Base-by-base conservation (phyloP, 805 yeast genomes). In the Saccharomycopsis sp. region DNA sequence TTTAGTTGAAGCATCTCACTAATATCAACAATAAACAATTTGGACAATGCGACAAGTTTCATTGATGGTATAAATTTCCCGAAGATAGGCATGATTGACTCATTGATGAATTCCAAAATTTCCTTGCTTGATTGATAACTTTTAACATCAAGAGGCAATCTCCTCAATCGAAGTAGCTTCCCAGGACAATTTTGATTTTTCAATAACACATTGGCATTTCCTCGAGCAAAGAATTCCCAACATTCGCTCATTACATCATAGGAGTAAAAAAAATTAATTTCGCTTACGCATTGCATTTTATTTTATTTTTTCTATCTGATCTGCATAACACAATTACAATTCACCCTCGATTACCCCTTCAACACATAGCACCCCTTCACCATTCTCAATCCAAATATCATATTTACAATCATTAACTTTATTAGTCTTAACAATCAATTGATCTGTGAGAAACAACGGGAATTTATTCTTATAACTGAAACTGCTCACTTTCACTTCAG, bases 161-260 rank as follows among this genome's bases (percentile, higher is more conserved):
- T 39, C 24, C 51, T 58, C 57, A 44, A 62, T 55, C 54, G 67
- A 61, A 38, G 62, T 34, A 56, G 51, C 23, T 67, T 55, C 27
- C 55, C 59, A 29, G 61, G 65, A 48, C 60, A 56, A 23, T 49
- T 43, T 3, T 70, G 68, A 5, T 53, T 38, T 19, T 29, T 54
- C 51, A 70, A 68, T n/a, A 72, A 53, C 19, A 70, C 62, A 50
- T 72, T 72, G 40, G 77, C 77, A 41, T 63, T 64, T 3, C 77
- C 77, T 47, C 65, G 65, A n/a, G 73, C 72, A 48, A 66, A 68
- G 51, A 61, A 68, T 13, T 46, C 47, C 77, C 77, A 72, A n/a
- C n/a, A n/a, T n/a, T n/a, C n/a, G n/a, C n/a, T n/a, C n/a, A n/a
- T n/a, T n/a, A n/a, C n/a, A n/a, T n/a, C n/a, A n/a, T n/a, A n/a